Evolutionary conservation across 306 rosid species (phyloP).

Genomic region (Prunus mume): DNA sequence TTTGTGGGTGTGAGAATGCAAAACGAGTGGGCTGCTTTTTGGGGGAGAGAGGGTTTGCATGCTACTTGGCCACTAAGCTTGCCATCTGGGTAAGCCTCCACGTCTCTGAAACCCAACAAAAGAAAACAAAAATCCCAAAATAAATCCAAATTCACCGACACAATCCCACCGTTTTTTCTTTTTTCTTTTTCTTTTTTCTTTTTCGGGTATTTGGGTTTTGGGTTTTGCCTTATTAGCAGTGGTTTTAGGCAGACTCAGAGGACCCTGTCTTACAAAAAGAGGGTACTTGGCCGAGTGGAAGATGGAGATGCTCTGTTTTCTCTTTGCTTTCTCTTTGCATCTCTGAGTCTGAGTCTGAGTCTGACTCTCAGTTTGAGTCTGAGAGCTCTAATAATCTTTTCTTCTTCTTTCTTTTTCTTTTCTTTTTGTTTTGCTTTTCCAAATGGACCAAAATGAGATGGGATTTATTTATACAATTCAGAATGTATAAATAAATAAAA

Average conservation of each 20-base stretch:
- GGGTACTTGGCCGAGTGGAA: not conserved
- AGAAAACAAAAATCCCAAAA: not conserved
- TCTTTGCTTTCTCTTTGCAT: not conserved
- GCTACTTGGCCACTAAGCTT: slow-evolving; percentile 52
- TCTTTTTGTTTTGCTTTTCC: too few species aligned
- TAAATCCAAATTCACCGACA: slow-evolving; percentile 47
- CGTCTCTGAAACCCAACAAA: slow-evolving; percentile 41
- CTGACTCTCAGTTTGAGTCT: too few species aligned
- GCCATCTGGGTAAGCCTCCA: slow-evolving; percentile 66
- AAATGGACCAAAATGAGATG: not conserved
- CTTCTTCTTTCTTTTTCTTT: too few species aligned
- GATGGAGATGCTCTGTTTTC: slow-evolving; percentile 3
- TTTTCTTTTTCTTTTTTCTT: not conserved
- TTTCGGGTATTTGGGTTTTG: not conserved
- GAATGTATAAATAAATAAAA: slow-evolving; percentile 4
- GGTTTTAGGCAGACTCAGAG: not conserved
- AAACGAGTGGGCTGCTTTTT: not conserved
- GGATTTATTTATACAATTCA: not conserved
- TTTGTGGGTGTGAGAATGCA: not conserved
- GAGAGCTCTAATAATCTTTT: not conserved
- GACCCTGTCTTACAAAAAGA: slow-evolving; percentile 11
- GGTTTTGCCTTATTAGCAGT: slow-evolving; percentile 8
- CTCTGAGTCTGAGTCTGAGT: too few species aligned
- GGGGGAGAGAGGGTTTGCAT: slow-evolving; percentile 22
- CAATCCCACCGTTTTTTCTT: slow-evolving; percentile 18